Evolutionary conservation across 1,139 yeast genomes (phyloP).

Genomic region (Yamadazyma taylorii): DNA sequence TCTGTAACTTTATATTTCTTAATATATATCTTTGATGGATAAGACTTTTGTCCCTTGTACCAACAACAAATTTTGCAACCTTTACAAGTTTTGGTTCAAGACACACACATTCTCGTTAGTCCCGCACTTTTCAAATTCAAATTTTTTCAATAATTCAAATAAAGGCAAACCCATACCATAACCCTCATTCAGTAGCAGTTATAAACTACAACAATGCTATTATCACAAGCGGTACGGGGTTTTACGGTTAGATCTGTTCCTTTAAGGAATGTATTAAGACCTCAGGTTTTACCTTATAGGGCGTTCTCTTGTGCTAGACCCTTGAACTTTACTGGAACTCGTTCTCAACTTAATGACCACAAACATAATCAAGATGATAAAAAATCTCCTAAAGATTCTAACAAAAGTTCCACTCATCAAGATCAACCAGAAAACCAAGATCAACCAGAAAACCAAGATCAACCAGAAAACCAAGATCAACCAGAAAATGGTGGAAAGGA

Average conservation of each 20-base stretch:
- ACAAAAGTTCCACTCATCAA: no score
- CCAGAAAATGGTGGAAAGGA: no score
- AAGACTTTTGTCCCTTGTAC: no score
- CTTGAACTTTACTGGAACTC: constrained; percentile 4
- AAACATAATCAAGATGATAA: constrained; percentile 7
- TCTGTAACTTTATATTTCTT: no score
- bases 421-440: constrained; percentile 10
- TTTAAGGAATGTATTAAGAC: background rate
- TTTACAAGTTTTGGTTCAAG: no score
- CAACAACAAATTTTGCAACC: no score
- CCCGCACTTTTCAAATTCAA: no score
- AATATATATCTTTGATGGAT: no score
- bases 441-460: constrained; percentile 10
- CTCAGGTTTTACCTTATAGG: background rate
- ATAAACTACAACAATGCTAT: background rate
- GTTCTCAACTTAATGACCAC: constrained; percentile 8
- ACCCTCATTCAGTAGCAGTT: background rate
- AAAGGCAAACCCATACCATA: no score
- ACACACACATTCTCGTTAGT: no score
- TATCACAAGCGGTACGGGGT: background rate
- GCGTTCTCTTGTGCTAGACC: constrained; percentile 1
- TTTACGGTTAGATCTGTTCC: background rate
- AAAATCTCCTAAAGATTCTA: constrained; percentile 15
- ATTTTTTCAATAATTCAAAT: no score
- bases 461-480: constrained; percentile 10